Conservation (phyloP, 1,139 yeast species). For the Scheffersomyces quercinus region DNA sequence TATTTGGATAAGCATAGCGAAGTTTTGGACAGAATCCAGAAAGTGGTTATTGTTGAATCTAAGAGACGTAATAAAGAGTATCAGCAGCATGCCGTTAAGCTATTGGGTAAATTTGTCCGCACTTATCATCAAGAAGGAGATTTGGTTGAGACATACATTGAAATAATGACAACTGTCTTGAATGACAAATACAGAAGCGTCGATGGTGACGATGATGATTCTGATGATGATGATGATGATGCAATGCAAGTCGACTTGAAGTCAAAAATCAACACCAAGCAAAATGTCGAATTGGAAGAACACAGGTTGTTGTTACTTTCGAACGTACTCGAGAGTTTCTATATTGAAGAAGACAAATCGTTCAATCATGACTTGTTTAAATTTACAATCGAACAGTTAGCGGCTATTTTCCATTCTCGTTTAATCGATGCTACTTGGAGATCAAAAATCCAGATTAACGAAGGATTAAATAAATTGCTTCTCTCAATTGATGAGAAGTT, state of each 20-base stretch:
- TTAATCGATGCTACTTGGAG: conserved; percentile 58
- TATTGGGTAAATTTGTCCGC: conserved; percentile 50
- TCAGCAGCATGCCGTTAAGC: conserved; percentile 52
- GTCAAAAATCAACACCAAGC: conserved; percentile 25
- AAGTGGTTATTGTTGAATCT: conserved; percentile 58
- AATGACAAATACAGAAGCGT: conserved; percentile 27
- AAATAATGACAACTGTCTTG: conserved; percentile 34
- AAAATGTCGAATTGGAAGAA: conserved; percentile 38
- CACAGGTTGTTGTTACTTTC: conserved; percentile 31
- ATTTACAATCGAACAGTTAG: conserved; percentile 23
- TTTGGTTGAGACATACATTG: conserved; percentile 39
- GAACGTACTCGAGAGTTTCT: conserved; percentile 32
- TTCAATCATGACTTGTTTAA: conserved; percentile 21
- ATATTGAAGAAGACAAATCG: conserved; percentile 17
- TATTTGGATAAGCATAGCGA: conserved; percentile 23
- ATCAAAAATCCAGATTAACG: conserved; percentile 48
- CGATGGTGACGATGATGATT: conserved; percentile 24
- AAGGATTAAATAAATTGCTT: conserved; percentile 21
- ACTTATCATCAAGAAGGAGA: conserved; percentile 40
- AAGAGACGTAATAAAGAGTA: conserved; percentile 68
- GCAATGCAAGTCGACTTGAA: conserved; percentile 27
- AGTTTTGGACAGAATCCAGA: conserved; percentile 35
- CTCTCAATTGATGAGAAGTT: conserved; percentile 1
- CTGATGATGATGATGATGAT: conserved; percentile 25
- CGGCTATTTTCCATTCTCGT: conserved; percentile 25